Evolutionary conservation across 768 basidiomycete species (phyloP).

Genomic region (Termitomyces titanicus): DNA sequence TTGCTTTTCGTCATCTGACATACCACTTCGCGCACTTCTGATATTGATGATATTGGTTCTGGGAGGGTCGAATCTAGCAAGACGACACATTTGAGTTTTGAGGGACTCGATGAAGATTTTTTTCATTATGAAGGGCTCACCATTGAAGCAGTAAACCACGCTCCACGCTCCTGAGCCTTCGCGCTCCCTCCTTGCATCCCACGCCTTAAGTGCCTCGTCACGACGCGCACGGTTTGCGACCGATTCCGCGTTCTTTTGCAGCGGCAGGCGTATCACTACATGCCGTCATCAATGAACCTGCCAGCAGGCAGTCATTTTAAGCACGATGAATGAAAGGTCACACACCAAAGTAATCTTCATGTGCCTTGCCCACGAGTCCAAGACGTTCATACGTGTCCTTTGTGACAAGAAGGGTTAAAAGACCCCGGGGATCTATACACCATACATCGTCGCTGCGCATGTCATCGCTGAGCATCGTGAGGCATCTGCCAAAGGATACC

Average conservation of each 20-base stretch:
- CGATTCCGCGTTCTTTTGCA: slow-evolving; percentile 37
- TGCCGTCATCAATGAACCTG: slow-evolving; percentile 1
- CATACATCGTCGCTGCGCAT: slow-evolving; percentile 51
- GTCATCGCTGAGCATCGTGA: slow-evolving; percentile 31
- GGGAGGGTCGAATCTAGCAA: slow-evolving; percentile 18
- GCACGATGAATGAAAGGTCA: slow-evolving; percentile 11
- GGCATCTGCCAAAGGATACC: slow-evolving; percentile 9
- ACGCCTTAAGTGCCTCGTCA: slow-evolving; percentile 37
- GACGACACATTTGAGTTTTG: not conserved
- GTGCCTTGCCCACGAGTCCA: slow-evolving; percentile 56
- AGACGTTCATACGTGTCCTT: slow-evolving; percentile 59
- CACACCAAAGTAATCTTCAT: slow-evolving; percentile 46
- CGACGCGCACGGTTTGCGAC: slow-evolving; percentile 33
- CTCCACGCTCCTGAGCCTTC: slow-evolving; percentile 38
- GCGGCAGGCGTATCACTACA: slow-evolving; percentile 45
- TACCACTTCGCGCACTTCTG: slow-evolving; percentile 17
- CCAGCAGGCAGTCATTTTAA: not conserved
- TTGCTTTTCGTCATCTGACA: slow-evolving; percentile 22
- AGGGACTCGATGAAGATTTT: not conserved
- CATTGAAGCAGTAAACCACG: slow-evolving; percentile 35
- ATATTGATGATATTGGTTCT: slow-evolving; percentile 13
- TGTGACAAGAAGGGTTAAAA: slow-evolving; percentile 52
- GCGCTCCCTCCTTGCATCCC: slow-evolving; percentile 44
- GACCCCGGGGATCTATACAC: slow-evolving; percentile 64
- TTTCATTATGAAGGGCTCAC: slow-evolving; percentile 8